Evolutionary conservation across 2,329 filamentous ascomycete genomes (phyloP), one percentile per base, ranked within the genome.

Genomic region (Ciborinia camelliae): DNA sequence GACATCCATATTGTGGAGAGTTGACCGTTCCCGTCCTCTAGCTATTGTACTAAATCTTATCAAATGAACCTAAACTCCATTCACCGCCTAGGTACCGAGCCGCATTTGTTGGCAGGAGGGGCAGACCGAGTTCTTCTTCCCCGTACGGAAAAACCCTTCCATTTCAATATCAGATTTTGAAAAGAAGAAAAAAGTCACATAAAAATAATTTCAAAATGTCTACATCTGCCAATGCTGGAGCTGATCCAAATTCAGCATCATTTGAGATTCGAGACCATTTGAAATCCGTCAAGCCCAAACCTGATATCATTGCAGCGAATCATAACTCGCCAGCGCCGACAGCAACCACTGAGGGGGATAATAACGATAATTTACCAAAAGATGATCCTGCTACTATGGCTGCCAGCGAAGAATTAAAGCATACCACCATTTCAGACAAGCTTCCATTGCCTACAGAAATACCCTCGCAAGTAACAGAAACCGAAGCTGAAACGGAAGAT

Each of bases 331-430:
- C 72, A 69, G 69, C 72, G 63, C 68, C 65, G 47, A 69, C 63
- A 54, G 62, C 68, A 63, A 62, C 62, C 37, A 32, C 50, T 23
- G 69, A 71, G n/a, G 60, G 58, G 35, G 68, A 71, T 26, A 53
- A 61, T 54, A 55, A 59, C 45, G 66, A 70, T 41, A 63, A 67
- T 8, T 54, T 50, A 48, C 60, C 69, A 32, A 71, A 69, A 32
- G 86, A 89, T 70, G 86, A 89, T 74, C 82, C 84, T 43, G 85
- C 86, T 72, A 89, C 86, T 48, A 84, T 84, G 65, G 85, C 85
- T 60, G 80, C 86, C 43, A 82, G 86, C 67, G 82, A 87, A 71
- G 86, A 89, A 76, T 80, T 89, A 48, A 86, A 84, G 76, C 84
- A 88, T 68, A 86, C 86, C 12, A 81, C 78, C 61, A 87, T 89